Percentiles rank a stretch among this genome's conserved stretches.
Conservation (phyloP, 2,329 filamentous ascomycete species). For the Phaeosphaeriaceae sp. region DNA sequence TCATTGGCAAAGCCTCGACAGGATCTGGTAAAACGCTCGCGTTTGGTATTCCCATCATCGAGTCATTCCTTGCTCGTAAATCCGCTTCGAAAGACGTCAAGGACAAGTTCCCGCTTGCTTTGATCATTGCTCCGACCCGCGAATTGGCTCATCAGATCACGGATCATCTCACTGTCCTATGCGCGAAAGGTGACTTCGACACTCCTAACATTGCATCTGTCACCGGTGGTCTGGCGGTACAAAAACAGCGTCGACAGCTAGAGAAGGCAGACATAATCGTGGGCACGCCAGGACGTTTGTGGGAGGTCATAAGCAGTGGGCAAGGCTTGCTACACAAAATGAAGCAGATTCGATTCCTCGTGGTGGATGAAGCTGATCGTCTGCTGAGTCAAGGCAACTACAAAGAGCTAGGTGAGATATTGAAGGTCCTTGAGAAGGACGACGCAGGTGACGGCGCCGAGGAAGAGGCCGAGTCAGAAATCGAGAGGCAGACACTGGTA, state of each 20-base stretch:
- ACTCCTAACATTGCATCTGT: slow-evolving; percentile 75
- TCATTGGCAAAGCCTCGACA: slow-evolving; percentile 94
- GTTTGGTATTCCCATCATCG: slow-evolving; percentile 91
- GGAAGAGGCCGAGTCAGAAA: slow-evolving; percentile 20
- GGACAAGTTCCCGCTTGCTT: slow-evolving; percentile 59
- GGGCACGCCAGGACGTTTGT: slow-evolving; percentile 88
- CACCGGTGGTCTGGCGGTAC: slow-evolving; percentile 90
- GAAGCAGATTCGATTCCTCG: slow-evolving; percentile 78
- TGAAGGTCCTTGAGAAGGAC: slow-evolving; percentile 77
- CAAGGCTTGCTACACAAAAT: slow-evolving; percentile 73
- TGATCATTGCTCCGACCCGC: slow-evolving; percentile 89
- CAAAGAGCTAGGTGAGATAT: slow-evolving; percentile 89
- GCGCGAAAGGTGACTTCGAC: slow-evolving; percentile 68
- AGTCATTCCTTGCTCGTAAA: slow-evolving; percentile 71
- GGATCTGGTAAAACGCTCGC: slow-evolving; percentile 97
- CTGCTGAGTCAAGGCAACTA: slow-evolving; percentile 92
- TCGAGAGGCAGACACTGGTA: slow-evolving; percentile 82
- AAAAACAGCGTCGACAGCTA: slow-evolving; percentile 89
- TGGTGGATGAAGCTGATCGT: slow-evolving; percentile 93
- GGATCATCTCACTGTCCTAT: slow-evolving; percentile 80
- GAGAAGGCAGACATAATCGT: slow-evolving; percentile 89
- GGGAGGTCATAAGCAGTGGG: slow-evolving; percentile 88
- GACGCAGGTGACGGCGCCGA: slow-evolving; percentile 52
- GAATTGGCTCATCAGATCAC: slow-evolving; percentile 93
- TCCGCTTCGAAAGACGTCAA: slow-evolving; percentile 35